These are phyloP conservation scores for Eruca vesicaria DNA, from an alignment of 441 rosid species.

Conservation along the genomic window DNA sequence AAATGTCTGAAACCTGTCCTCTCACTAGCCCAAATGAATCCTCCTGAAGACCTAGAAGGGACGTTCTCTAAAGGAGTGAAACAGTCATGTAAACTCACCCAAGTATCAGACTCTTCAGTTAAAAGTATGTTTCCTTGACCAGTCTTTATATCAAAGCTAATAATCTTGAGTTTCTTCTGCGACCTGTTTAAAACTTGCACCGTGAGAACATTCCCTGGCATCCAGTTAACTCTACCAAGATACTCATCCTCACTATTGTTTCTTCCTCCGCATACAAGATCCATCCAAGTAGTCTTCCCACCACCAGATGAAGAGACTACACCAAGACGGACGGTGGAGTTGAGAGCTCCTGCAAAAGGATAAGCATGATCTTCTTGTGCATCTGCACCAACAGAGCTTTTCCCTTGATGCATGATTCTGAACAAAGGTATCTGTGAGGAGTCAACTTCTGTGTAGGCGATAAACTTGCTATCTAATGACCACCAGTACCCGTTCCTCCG, in stretches of 20 bases:
- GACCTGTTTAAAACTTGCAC: constrained; percentile 84
- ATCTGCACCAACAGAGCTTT: constrained; percentile 72
- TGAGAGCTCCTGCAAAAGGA: constrained; percentile 91
- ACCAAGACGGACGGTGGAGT: constrained; percentile 82
- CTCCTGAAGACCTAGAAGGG: constrained; percentile 52
- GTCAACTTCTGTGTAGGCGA: constrained; percentile 86
- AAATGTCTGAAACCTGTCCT: constrained; percentile 87
- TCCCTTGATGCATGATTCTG: constrained; percentile 98
- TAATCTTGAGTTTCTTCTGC: constrained; percentile 62
- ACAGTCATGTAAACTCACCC: constrained; percentile 94
- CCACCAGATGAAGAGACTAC: constrained; percentile 78
- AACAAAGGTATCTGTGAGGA: constrained; percentile 67
- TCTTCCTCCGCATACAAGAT: constrained; percentile 77
- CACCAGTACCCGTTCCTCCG: constrained; percentile 96
- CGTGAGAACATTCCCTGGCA: constrained; percentile 67
- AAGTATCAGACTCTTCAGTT: constrained; percentile 64
- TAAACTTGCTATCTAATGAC: constrained; percentile 85
- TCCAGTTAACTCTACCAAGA: constrained; percentile 88
- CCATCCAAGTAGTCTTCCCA: constrained; percentile 81
- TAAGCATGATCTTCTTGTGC: constrained; percentile 95
- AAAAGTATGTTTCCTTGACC: constrained; percentile 62
- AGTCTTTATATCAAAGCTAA: constrained; percentile 69
- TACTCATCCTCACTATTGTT: constrained; percentile 61
- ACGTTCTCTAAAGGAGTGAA: constrained; percentile 81
- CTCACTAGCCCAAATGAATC: constrained; percentile 97